Evolutionary conservation across 148 eudicot genomes (phyloP).

Genomic region (Heliosperma pusillum): DNA sequence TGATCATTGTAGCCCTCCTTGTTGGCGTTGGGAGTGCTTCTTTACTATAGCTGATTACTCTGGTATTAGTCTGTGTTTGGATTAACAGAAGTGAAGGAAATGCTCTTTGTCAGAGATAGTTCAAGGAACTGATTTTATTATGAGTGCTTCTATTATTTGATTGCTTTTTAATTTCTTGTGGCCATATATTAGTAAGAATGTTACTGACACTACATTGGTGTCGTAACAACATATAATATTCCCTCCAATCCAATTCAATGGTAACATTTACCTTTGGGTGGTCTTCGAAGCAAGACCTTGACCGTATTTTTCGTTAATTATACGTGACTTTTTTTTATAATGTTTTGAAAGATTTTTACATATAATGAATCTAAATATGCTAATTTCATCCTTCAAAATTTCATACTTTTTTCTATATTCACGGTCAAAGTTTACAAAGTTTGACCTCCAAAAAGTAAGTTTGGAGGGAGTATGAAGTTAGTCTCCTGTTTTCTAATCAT

Average conservation of each 20-base stretch:
- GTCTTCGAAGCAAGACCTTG: too few relatives aligned
- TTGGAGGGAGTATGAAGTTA: too few relatives aligned
- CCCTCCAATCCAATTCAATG: too few relatives aligned
- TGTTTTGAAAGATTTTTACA: too few relatives aligned
- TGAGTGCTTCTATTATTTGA: neutral
- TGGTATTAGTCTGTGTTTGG: neutral
- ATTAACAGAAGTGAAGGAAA: neutral
- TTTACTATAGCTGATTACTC: neutral
- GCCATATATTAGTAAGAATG: neutral
- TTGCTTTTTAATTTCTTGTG: neutral
- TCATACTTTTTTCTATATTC: too few relatives aligned
- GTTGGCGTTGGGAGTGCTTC: neutral
- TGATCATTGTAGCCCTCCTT: neutral
- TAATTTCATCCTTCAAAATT: too few relatives aligned
- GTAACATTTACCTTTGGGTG: too few relatives aligned
- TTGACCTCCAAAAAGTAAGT: too few relatives aligned
- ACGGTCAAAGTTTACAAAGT: too few relatives aligned
- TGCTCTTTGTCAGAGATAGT: constrained; percentile 2
- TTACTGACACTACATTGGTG: neutral
- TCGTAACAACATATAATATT: neutral
- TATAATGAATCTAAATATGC: too few relatives aligned
- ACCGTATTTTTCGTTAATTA: too few relatives aligned
- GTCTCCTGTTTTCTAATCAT: neutral
- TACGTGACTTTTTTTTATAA: too few relatives aligned
- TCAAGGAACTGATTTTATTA: neutral